Base-by-base conservation (phyloP, 2,329 filamentous ascomycete species). In the Magnaporthales sp. region DNA sequence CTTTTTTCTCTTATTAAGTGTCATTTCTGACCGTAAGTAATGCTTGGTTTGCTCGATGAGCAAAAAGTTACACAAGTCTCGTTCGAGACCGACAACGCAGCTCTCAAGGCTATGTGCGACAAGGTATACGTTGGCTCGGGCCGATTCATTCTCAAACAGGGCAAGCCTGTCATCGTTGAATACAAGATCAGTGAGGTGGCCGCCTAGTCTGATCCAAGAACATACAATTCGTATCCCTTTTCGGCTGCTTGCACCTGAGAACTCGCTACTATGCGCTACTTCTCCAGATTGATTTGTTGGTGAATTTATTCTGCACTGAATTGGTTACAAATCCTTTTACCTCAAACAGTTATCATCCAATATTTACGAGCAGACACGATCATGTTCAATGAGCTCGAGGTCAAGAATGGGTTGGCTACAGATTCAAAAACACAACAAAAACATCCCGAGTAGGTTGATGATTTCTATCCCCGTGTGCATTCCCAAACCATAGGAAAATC, bases 161-260 rank as follows among this genome's bases (percentile, higher is more conserved):
- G 77, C 26, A 75, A 79, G 72, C 72, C 75, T 13, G 67, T 74
- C 7, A 70, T 76, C 24, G 78, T 81, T 11, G 79, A 81, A 74
- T 81, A 81, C 71, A 79, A 79, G 71, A 77, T 81, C 67, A 80
- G 78, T 68, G 76, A 81, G 71, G 78, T 80, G 29, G 66, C 70
- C 10, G 68, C 66, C 46, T 72, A 66, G 24, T 58, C 11, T 22
- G 54, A 22, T 2, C 24, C 54, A 26, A 46, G 4, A n/a, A 19
- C 38, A 46, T 9, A 8, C 22, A n/a, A 58, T n/a, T 58, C 54
- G n/a, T n/a, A 19, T 19, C 19, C n/a, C 15, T 7, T n/a, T n/a
- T 46, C 38, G 15, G 38, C 8, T 46, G 15, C n/a, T 46, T 46
- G 15, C n/a, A n/a, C 4, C n/a, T 19, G 8, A 19, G 19, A 4